Conservation (phyloP, 2,329 filamentous ascomycete species). For the Exophiala bonariae region DNA sequence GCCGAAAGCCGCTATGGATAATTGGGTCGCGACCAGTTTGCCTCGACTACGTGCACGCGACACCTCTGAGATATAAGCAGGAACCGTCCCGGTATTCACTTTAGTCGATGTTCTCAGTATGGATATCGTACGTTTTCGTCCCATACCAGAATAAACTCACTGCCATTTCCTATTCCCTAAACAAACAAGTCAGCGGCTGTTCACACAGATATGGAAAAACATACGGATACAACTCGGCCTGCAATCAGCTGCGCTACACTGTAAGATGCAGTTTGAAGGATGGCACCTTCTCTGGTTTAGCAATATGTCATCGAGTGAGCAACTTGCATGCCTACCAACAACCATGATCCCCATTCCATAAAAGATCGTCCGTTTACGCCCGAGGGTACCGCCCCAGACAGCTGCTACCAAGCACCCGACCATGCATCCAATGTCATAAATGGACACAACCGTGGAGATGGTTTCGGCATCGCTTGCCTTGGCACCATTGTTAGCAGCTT, state of each 20-base stretch:
- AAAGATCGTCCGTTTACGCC: constrained; percentile 51
- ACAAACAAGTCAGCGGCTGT: no score
- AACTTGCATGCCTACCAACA: constrained; percentile 43
- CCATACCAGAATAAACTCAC: no score
- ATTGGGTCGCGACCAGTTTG: constrained; percentile 48
- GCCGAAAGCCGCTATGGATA: constrained; percentile 53
- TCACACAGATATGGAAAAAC: no score
- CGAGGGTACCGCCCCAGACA: constrained; percentile 49
- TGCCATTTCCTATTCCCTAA: constrained; percentile 50
- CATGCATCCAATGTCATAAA: constrained; percentile 63
- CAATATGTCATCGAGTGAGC: no score
- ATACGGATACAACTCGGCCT: constrained; percentile 41
- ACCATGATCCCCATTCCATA: constrained; percentile 51
- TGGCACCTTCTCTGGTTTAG: constrained; percentile 43
- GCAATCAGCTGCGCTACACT: constrained; percentile 51
- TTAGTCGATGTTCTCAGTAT: constrained; percentile 13
- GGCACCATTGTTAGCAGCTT: neutral
- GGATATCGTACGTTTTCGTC: neutral
- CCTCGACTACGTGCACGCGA: constrained; percentile 45
- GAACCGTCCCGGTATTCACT: constrained; percentile 53
- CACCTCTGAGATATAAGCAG: constrained; percentile 54
- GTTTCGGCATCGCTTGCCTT: constrained; percentile 21
- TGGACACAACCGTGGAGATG: constrained; percentile 44
- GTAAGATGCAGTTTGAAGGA: constrained; percentile 49
- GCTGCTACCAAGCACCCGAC: constrained; percentile 59